Evolutionary conservation across 1,284 basidiomycete species (phyloP), one percentile per base, ranked within the genome.

Genomic region (Neonothopanus nambi): DNA sequence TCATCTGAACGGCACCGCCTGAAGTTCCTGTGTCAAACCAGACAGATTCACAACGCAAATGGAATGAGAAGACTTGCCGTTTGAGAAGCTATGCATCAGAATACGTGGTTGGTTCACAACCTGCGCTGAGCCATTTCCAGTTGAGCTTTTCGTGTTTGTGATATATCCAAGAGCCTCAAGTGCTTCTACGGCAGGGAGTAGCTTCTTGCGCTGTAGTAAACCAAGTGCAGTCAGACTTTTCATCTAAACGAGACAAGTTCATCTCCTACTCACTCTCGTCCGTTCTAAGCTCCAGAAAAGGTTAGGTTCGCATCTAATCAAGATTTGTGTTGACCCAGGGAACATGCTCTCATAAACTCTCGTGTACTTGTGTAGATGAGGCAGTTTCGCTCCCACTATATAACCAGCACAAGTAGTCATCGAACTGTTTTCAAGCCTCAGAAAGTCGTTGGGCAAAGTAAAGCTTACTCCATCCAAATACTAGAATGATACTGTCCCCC

Each of bases 1-100:
- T 59, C 15, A 82, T 61, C 50, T 78, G 74, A 44, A 64, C 57
- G 15, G 67, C 69, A 5, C 82, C 82, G 38, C 82, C 81, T 83
- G 51, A n/a, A 33, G n/a, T n/a, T n/a, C n/a, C n/a, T n/a, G n/a
- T n/a, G 11, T 5, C n/a, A 18, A 46, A 52, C 13, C 15, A 30
- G 39, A 57, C 24, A 38, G 42, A n/a, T 1, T 11, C 28, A 23
- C 52, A 54, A n/a, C n/a, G n/a, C n/a, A 33, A 48, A n/a, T 44
- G 39, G 42, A 28, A 23, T 3, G 1, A 38, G 11, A 28, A 40
- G n/a, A 50, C 64, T 23, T 60, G 79, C 82, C 82, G 39, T 84
- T 84, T 2, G 81, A 84, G 57, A 84, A 82, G 0, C 70, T 65
- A 51, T 84, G 82, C 1, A 78, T 64, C 3, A 84, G 68, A 20